Conservation (phyloP, 1,284 basidiomycete genomes). For the Stygiomarasmius scandens region DNA sequence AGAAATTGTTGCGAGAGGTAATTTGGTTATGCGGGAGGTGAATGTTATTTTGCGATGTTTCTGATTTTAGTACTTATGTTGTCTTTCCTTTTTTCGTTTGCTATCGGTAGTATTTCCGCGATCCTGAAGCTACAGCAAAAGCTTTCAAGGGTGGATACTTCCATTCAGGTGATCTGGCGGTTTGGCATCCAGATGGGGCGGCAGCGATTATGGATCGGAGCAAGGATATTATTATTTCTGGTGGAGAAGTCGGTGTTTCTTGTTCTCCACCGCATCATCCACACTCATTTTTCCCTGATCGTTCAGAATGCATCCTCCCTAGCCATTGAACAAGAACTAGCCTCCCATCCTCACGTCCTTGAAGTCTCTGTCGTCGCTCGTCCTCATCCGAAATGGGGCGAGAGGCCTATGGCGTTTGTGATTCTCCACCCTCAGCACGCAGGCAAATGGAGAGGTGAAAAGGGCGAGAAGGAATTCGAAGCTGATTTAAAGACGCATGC, state of each 20-base stretch:
- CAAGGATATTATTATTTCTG: conserved; percentile 87
- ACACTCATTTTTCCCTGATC: conserved; percentile 1
- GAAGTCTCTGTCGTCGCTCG: conserved; percentile 88
- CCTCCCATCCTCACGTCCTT: conserved; percentile 79
- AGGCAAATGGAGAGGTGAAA: conserved; percentile 57
- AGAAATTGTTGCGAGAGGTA: conserved; percentile 83
- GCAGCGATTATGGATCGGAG: conserved; percentile 67
- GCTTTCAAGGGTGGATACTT: conserved; percentile 82
- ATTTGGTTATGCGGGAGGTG: conserved; percentile 87
- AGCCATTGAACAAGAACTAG: conserved; percentile 83
- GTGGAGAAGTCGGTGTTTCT: conserved; percentile 74
- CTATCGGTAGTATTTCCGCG: conserved; percentile 80
- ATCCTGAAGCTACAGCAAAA: conserved; percentile 75
- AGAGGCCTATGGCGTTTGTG: conserved; percentile 86
- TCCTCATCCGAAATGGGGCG: conserved; percentile 80
- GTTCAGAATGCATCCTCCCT: conserved; percentile 75
- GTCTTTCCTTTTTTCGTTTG: no score
- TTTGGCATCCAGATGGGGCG: conserved; percentile 77
- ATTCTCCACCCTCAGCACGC: conserved; percentile 65
- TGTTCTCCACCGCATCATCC: no score
- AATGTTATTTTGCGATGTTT: no score
- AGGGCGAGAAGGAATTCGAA: conserved; percentile 58
- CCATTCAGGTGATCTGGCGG: conserved; percentile 84
- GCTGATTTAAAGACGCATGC: conserved; percentile 68
- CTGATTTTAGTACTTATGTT: not conserved